Conservation (phyloP, 352 stramenopile genomes). For the Globisporangium splendens region DNA sequence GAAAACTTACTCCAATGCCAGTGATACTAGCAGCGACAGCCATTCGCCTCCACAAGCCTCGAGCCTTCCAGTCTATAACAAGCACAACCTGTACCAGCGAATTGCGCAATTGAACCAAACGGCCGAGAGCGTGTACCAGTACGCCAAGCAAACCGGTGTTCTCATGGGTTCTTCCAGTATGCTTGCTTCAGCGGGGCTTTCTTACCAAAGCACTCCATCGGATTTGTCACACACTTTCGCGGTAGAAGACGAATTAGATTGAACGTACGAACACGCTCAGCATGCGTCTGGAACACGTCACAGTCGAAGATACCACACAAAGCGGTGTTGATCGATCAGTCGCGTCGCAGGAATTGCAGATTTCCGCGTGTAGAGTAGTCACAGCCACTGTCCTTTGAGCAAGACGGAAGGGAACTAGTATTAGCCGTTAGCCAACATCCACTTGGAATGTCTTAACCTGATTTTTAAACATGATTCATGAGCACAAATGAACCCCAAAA, state of each 20-base stretch:
- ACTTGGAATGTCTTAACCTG: no score
- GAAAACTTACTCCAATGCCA: no score
- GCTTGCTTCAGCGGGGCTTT: background rate
- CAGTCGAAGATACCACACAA: no score
- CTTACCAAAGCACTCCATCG: background rate
- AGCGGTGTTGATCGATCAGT: no score
- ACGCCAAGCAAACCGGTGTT: slow-evolving; percentile 8
- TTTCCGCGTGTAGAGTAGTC: no score
- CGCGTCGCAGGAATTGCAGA: no score
- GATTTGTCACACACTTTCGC: background rate
- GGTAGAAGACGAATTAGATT: background rate
- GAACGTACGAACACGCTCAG: background rate
- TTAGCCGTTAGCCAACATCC: no score
- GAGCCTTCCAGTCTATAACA: background rate
- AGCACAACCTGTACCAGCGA: slow-evolving; percentile 9
- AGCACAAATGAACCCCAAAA: background rate
- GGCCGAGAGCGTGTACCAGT: slow-evolving; percentile 14
- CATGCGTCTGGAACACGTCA: no score
- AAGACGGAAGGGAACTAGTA: no score
- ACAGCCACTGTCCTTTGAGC: no score
- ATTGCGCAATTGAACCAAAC: slow-evolving; percentile 13
- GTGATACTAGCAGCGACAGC: no score
- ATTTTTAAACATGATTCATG: background rate
- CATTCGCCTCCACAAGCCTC: no score
- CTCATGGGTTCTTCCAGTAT: background rate